phyloP scores from a whole-genome alignment of 257 asterid genomes.

The Solanum paucissectum region DNA sequence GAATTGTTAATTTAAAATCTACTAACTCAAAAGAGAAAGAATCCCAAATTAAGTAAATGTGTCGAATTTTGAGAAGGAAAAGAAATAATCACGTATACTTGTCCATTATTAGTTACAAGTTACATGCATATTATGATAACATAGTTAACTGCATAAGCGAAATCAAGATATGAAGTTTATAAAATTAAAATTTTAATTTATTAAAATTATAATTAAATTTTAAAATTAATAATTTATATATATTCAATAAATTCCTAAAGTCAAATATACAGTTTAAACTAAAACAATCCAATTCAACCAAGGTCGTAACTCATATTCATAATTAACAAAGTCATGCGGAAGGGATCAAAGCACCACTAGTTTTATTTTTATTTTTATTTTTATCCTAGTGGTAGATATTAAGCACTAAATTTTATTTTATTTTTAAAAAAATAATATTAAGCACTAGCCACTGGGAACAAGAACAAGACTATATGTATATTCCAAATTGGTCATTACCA shows the following conservation, averaged over 20 bases:
- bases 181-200: too few species aligned
- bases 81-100: too few species aligned
- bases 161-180: neutral
- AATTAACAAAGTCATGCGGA: too few species aligned
- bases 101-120: too few species aligned
- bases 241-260: too few species aligned
- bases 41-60: neutral
- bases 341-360: neutral
- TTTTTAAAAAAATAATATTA: neutral
- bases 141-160: neutral
- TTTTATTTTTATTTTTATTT: neutral
- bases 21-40: neutral
- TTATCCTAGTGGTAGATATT: neutral
- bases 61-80: neutral
- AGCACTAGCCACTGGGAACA: neutral
- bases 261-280: too few species aligned
- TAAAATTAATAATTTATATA: too few species aligned
- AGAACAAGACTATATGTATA: neutral
- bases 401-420: neutral
- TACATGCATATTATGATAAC: too few species aligned
- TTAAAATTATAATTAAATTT: too few species aligned
- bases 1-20: neutral
- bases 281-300: too few species aligned
- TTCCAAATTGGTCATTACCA: neutral
- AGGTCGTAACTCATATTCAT: too few species aligned